Evolutionary conservation across 441 rosid genomes (phyloP).

Genomic region (Populus hybrid): DNA sequence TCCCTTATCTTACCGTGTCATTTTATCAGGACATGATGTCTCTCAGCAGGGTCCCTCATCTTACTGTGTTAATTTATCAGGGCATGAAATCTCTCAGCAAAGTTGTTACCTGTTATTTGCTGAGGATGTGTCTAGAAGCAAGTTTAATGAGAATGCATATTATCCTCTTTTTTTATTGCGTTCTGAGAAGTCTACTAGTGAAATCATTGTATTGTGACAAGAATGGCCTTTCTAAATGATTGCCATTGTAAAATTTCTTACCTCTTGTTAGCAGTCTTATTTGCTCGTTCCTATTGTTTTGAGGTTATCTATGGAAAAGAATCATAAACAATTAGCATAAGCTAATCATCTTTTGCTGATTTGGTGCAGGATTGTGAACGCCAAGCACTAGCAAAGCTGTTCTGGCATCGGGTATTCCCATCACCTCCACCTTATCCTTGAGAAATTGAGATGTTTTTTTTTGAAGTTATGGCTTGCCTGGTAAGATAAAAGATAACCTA

Average conservation of each 20-base stretch:
- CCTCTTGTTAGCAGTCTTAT: neutral
- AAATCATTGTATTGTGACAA: neutral
- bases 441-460: slow-evolving; percentile 12
- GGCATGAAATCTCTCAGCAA: neutral
- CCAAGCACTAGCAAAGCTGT: slow-evolving; percentile 64
- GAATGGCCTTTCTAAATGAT: neutral
- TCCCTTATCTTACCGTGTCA: neutral
- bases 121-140: neutral
- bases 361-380: slow-evolving; percentile 86
- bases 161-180: neutral
- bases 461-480: slow-evolving; percentile 3
- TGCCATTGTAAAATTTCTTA: neutral
- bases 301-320: neutral
- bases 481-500: slow-evolving; percentile 17
- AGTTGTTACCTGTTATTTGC: neutral
- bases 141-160: neutral
- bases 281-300: neutral
- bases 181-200: neutral
- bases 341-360: slow-evolving; percentile 4
- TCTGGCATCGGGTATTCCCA: slow-evolving; percentile 54
- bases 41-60: neutral
- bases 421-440: slow-evolving; percentile 37
- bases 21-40: neutral
- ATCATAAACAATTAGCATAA: neutral
- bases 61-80: neutral